Evolutionary conservation across 495 filamentous ascomycete species (phyloP).

Genomic region (Lasiosphaeris hirsuta): DNA sequence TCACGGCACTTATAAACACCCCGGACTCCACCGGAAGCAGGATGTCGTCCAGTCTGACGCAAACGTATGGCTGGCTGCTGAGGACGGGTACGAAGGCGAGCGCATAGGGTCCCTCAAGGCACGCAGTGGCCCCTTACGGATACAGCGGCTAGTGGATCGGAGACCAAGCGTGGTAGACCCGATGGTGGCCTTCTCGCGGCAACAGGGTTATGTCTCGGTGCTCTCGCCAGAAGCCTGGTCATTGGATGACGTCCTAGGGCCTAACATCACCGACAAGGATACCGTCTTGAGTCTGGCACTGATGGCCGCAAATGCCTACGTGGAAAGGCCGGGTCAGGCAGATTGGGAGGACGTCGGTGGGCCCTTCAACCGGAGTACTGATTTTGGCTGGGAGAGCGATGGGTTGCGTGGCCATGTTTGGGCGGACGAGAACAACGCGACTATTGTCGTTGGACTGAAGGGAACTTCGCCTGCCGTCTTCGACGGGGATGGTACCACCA

Average conservation of each 20-base stretch:
- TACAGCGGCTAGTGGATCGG: slow-evolving; percentile 80
- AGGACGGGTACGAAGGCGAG: slow-evolving; percentile 55
- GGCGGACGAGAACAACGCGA: slow-evolving; percentile 77
- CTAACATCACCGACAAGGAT: slow-evolving; percentile 80
- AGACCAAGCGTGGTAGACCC: slow-evolving; percentile 69
- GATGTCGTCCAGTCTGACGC: slow-evolving; percentile 64
- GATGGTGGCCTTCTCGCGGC: slow-evolving; percentile 65
- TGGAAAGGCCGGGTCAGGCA: slow-evolving; percentile 61
- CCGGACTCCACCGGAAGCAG: slow-evolving; percentile 66
- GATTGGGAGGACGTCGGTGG: slow-evolving; percentile 83
- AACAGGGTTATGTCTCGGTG: slow-evolving; percentile 55
- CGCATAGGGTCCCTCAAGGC: slow-evolving; percentile 47
- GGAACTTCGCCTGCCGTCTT: slow-evolving; percentile 88
- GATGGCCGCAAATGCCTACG: slow-evolving; percentile 88
- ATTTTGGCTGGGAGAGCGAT: slow-evolving; percentile 89
- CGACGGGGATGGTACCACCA: slow-evolving; percentile 91
- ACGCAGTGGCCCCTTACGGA: slow-evolving; percentile 57
- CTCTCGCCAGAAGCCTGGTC: slow-evolving; percentile 74
- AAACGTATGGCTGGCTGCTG: slow-evolving; percentile 59
- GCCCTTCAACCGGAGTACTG: slow-evolving; percentile 73
- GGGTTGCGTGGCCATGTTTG: slow-evolving; percentile 92
- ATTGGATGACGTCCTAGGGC: slow-evolving; percentile 71
- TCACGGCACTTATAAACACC: slow-evolving; percentile 73
- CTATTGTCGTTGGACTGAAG: slow-evolving; percentile 88
- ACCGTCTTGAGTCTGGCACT: slow-evolving; percentile 79